Conservation (phyloP, 495 filamentous ascomycete genomes). For the Eremomyces bilateralis region DNA sequence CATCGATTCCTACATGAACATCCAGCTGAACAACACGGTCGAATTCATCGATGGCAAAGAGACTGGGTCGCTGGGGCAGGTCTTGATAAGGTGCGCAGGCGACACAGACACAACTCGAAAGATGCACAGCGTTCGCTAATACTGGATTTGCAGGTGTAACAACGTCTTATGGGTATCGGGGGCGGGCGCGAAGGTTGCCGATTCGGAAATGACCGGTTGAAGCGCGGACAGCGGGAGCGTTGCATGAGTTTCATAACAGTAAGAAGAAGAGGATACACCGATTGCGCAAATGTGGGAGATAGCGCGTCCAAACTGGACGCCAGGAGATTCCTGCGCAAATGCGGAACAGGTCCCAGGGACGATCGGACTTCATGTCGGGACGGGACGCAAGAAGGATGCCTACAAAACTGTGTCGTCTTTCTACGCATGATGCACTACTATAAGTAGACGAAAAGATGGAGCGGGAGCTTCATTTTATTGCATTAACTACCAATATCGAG, state of each 20-base stretch:
- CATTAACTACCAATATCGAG: constrained; percentile 1
- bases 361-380: not conserved
- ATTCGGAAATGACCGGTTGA: constrained; percentile 43
- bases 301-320: not conserved
- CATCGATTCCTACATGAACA: constrained; percentile 98
- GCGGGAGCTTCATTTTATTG: not conserved
- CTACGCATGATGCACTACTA: not conserved
- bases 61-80: constrained; percentile 59
- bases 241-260: not conserved
- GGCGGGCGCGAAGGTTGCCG: constrained; percentile 28
- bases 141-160: constrained; percentile 41
- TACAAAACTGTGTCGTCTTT: not conserved
- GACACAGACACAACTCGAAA: not conserved
- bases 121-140: constrained; percentile 1
- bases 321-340: not conserved
- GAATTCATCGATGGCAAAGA: constrained; percentile 74
- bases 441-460: not conserved
- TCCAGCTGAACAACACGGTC: constrained; percentile 71
- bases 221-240: not conserved
- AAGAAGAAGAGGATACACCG: not conserved
- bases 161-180: constrained; percentile 85
- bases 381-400: not conserved
- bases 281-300: not conserved
- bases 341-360: not conserved
- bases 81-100: constrained; percentile 61